A percentile compares a stretch with the other conserved stretches of the same genome.
Evolutionary conservation across 169 alveolate species (phyloP).

Genomic region (Cryptosporidium canis): DNA sequence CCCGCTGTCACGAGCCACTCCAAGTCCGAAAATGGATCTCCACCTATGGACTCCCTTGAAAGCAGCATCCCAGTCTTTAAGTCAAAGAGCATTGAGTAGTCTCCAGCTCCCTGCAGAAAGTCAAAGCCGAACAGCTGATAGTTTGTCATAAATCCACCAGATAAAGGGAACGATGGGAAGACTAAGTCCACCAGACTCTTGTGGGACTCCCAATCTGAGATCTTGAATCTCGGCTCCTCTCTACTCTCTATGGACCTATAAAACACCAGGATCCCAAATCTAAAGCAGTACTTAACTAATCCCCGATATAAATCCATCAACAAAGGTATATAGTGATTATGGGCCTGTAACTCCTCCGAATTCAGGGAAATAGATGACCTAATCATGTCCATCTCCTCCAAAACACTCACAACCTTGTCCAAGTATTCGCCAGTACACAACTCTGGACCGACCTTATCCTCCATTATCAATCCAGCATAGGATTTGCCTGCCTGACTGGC

Average conservation of each 20-base stretch:
- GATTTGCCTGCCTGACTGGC: no score
- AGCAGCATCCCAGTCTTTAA: not conserved
- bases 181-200: not conserved
- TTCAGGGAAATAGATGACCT: no score
- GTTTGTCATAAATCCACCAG: not conserved
- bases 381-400: not conserved
- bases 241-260: not conserved
- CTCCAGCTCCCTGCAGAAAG: not conserved
- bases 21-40: not conserved
- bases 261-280: not conserved
- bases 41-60: not conserved
- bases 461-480: no score
- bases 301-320: not conserved
- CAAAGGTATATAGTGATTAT: not conserved
- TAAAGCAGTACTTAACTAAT: not conserved
- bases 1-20: not conserved
- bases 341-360: not conserved
- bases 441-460: not conserved
- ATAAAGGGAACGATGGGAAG: constrained; percentile 1
- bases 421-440: not conserved
- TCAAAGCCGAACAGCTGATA: constrained; percentile 8
- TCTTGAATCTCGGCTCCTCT: not conserved
- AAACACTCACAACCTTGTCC: not conserved
- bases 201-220: not conserved
- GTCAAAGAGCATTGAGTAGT: not conserved